These are phyloP conservation scores for Pichia phayaonensis DNA, from an alignment of 805 yeast genomes.

Conservation along the genomic window DNA sequence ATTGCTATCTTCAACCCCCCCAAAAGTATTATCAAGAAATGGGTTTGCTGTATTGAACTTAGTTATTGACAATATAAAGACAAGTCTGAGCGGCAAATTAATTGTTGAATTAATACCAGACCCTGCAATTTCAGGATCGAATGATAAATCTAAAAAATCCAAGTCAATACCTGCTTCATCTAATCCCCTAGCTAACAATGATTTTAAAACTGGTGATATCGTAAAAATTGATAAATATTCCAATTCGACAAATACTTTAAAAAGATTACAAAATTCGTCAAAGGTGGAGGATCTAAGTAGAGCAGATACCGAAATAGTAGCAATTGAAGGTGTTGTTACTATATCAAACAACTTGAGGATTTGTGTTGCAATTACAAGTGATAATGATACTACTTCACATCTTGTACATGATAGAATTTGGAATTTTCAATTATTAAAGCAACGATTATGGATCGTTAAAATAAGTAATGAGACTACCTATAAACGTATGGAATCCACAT, in stretches of 20 bases:
- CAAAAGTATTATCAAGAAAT: constrained; percentile 55
- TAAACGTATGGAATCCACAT: constrained; percentile 69
- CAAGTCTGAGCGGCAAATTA: constrained; percentile 74
- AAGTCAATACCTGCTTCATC: constrained; percentile 32
- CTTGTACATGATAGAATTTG: constrained; percentile 1
- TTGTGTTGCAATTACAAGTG: constrained; percentile 43
- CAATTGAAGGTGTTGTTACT: constrained; percentile 59
- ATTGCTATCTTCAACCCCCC: constrained; percentile 41
- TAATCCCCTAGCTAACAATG: constrained; percentile 13
- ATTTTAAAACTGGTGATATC: constrained; percentile 67
- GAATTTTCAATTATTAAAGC: not conserved
- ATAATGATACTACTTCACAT: not conserved
- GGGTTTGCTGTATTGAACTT: constrained; percentile 77
- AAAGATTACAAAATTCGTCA: constrained; percentile 25
- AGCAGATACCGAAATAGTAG: constrained; percentile 17
- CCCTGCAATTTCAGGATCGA: constrained; percentile 8
- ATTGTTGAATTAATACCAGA: constrained; percentile 54
- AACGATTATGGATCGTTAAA: constrained; percentile 57
- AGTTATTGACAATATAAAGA: constrained; percentile 48
- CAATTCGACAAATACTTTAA: constrained; percentile 11
- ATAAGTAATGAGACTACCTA: constrained; percentile 63
- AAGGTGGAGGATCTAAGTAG: constrained; percentile 22
- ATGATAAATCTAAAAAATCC: constrained; percentile 12
- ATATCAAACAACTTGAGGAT: constrained; percentile 41
- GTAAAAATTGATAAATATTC: constrained; percentile 51